A percentile compares a stretch with the other conserved stretches of the same genome.
Conservation (phyloP, 2,329 filamentous ascomycete genomes). For the Exophiala sp. region DNA sequence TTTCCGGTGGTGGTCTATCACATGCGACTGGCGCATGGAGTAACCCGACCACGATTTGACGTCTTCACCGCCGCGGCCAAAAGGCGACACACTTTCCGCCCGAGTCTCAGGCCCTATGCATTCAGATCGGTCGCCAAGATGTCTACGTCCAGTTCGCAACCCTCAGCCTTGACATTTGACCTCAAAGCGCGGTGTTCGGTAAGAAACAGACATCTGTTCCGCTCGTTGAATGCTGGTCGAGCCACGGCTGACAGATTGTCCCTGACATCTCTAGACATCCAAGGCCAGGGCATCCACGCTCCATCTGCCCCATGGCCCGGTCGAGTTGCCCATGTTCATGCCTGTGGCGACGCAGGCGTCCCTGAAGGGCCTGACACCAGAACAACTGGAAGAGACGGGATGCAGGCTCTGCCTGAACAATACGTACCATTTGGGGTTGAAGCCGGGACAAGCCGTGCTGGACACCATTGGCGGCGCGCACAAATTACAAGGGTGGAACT, state of each 20-base stretch:
- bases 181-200: constrained; percentile 77
- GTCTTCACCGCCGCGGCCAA: constrained; percentile 22
- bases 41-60: constrained; percentile 17
- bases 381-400: constrained; percentile 83
- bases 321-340: constrained; percentile 94
- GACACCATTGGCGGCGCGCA: constrained; percentile 89
- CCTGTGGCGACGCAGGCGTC: constrained; percentile 96
- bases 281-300: constrained; percentile 87
- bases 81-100: not conserved
- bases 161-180: constrained; percentile 71
- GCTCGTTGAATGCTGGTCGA: not conserved
- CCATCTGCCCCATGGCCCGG: constrained; percentile 84
- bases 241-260: constrained; percentile 15
- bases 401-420: constrained; percentile 95
- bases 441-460: constrained; percentile 86
- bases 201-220: constrained; percentile 36
- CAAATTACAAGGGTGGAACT: constrained; percentile 88
- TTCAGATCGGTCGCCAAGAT: constrained; percentile 19
- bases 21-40: constrained; percentile 17
- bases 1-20: constrained; percentile 12
- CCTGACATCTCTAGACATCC: constrained; percentile 64
- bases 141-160: constrained; percentile 19
- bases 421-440: constrained; percentile 93
- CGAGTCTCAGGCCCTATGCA: constrained; percentile 18
- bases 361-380: constrained; percentile 87